Conservation (phyloP, 495 filamentous ascomycete species). For the Hypomontagnella submonticulosa region DNA sequence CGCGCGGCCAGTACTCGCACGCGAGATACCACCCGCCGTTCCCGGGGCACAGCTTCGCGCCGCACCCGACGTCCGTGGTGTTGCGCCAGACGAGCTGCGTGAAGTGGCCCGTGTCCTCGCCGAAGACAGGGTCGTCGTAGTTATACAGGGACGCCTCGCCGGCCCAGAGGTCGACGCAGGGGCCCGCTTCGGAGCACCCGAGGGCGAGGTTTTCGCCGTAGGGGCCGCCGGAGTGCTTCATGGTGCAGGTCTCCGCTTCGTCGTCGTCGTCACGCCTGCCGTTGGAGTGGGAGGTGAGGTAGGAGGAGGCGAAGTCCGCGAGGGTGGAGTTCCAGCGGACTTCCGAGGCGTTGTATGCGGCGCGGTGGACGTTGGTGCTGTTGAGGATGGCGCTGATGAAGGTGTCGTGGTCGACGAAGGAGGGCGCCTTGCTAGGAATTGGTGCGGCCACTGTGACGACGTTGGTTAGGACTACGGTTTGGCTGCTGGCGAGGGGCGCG, state of each 20-base stretch:
- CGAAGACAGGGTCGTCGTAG: conserved; percentile 65
- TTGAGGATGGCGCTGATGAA: conserved; percentile 72
- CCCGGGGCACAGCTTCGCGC: conserved; percentile 65
- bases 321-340: conserved; percentile 75
- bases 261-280: background rate
- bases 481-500: conserved; percentile 29
- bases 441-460: conserved; percentile 44
- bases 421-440: conserved; percentile 47
- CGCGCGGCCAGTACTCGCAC: conserved; percentile 81
- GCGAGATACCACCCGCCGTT: conserved; percentile 76
- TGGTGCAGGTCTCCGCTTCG: conserved; percentile 65
- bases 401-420: conserved; percentile 58
- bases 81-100: conserved; percentile 85
- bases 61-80: conserved; percentile 77
- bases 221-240: conserved; percentile 72
- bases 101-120: conserved; percentile 80
- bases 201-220: conserved; percentile 84
- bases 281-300: conserved; percentile 36
- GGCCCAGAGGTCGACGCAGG: conserved; percentile 74
- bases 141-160: conserved; percentile 70
- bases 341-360: conserved; percentile 68
- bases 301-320: conserved; percentile 60
- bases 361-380: conserved; percentile 74
- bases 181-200: conserved; percentile 69
- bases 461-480: conserved; percentile 32